Evolutionary conservation across 2,329 filamentous ascomycete genomes (phyloP), one percentile per base, ranked within the genome.

Genomic region (Penicillium verrucosum): DNA sequence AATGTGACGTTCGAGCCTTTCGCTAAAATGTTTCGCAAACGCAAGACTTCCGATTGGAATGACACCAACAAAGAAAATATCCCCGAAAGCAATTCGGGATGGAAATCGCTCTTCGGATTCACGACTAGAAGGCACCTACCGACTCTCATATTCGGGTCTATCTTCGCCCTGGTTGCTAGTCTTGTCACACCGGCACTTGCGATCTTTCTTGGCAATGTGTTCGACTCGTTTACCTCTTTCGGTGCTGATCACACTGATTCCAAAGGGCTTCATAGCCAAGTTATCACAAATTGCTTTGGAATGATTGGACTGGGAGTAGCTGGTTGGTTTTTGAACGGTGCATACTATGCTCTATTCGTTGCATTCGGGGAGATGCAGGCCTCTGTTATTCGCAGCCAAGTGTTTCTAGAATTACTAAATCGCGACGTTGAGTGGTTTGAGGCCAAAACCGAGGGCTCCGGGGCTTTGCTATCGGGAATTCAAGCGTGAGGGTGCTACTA

Each of bases 351-450:
- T 1, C 72, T 84, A 0, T 97, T 92, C 86, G 78, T 93, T 30
- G 70, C 82, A 0, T 94, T 94, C 70, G 90, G 92, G 14, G 92
- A 97, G 72, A 66, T 90, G 2, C 90, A 96, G 63, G 90, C 89
- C 0, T 83, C 82, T 32, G 83, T 75, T 45, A 86, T 85, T 7
- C 83, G 91, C 5, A 77, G 81, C 16, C 77, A 75, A 5, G 74
- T 94, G 3, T 96, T 96, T 67, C 65, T 76, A 1, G 82, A 82
- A 2, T 76, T 97, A 36, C 70, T 96, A n/a, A 74, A 78, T 6
- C 90, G 87, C 68, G 85, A 93, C 12, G 84, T 94, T 69, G 80
- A 81, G 44, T 97, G 92, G 92, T 96, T 90, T 67, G 92, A 97
- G 69, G 78, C 80, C 18, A 82, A 87, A 50, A 78, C 83, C 37